Percentiles rank a stretch among this genome's conserved stretches.
phyloP scores from a whole-genome alignment of 2,329 filamentous ascomycete species.

The Penicillium sp. region DNA sequence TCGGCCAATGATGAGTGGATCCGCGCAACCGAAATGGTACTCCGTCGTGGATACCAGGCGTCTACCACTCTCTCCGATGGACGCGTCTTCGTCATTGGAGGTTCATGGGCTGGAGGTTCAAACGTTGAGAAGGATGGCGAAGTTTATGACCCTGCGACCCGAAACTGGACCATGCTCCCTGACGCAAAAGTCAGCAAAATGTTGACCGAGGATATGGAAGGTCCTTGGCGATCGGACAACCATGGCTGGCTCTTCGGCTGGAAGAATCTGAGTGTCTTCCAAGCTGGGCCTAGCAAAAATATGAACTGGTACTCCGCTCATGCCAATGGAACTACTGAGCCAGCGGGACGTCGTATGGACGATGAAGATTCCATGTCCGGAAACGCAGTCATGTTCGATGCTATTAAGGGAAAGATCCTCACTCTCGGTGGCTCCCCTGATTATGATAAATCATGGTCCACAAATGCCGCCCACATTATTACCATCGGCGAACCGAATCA shows the following conservation, averaged over 20 bases:
- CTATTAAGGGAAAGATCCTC: conserved; percentile 55
- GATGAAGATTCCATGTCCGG: conserved; percentile 57
- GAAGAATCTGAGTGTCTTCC: conserved; percentile 52
- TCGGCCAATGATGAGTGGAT: conserved; percentile 21
- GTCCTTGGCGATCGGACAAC: conserved; percentile 51
- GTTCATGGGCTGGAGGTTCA: conserved; percentile 54
- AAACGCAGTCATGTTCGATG: conserved; percentile 59
- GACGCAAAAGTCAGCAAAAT: conserved; percentile 49
- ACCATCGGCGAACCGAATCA: conserved; percentile 42
- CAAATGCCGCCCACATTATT: conserved; percentile 51
- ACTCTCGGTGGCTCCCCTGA: conserved; percentile 51
- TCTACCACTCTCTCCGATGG: conserved; percentile 54
- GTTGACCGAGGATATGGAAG: conserved; percentile 44
- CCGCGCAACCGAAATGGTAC: conserved; percentile 45
- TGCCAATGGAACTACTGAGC: conserved; percentile 42
- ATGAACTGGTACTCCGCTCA: conserved; percentile 60
- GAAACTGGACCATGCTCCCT: conserved; percentile 51
- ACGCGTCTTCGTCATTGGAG: conserved; percentile 59
- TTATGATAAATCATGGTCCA: conserved; percentile 48
- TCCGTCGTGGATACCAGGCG: conserved; percentile 55
- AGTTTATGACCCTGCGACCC: conserved; percentile 49
- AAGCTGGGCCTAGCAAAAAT: conserved; percentile 54
- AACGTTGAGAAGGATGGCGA: conserved; percentile 57
- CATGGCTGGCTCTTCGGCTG: conserved; percentile 57
- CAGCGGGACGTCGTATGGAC: conserved; percentile 47